These are phyloP conservation scores for Cinnamomum micranthum DNA, from an alignment of 164 flowering plant genomes.

Conservation along the genomic window DNA sequence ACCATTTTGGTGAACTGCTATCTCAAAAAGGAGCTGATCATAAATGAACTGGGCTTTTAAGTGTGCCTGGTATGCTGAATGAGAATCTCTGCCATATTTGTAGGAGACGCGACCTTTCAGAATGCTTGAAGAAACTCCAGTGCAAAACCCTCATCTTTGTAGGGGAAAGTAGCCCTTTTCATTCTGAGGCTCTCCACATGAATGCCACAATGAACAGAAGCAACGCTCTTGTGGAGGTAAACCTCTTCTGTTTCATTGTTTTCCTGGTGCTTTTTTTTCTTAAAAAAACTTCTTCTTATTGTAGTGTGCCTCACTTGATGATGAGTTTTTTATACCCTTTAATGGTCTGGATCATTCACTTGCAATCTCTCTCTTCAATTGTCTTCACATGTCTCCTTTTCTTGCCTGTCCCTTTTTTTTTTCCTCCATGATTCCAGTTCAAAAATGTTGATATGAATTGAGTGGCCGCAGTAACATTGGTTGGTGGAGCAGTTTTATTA, in stretches of 20 bases:
- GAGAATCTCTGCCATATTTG: background rate
- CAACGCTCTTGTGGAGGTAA: constrained; percentile 81
- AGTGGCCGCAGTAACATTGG: too few species aligned
- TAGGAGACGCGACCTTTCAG: constrained; percentile 76
- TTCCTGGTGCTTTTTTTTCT: too few species aligned
- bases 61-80: background rate
- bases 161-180: constrained; percentile 77
- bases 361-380: too few species aligned
- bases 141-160: constrained; percentile 78
- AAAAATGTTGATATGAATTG: too few species aligned
- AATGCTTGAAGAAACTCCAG: constrained; percentile 49
- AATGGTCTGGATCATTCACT: too few species aligned
- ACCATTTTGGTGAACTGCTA: background rate
- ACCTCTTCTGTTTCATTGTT: background rate
- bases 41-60: background rate
- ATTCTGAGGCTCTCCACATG: constrained; percentile 70
- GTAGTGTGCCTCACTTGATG: too few species aligned
- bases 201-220: constrained; percentile 58
- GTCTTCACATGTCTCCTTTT: too few species aligned
- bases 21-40: background rate
- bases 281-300: too few species aligned
- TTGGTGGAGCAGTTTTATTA: too few species aligned
- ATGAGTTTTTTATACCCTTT: too few species aligned
- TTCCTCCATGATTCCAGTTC: too few species aligned
- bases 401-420: too few species aligned